Evolutionary conservation across 1,139 yeast species (phyloP).

Genomic region (Cylindricascospora bacillispora): DNA sequence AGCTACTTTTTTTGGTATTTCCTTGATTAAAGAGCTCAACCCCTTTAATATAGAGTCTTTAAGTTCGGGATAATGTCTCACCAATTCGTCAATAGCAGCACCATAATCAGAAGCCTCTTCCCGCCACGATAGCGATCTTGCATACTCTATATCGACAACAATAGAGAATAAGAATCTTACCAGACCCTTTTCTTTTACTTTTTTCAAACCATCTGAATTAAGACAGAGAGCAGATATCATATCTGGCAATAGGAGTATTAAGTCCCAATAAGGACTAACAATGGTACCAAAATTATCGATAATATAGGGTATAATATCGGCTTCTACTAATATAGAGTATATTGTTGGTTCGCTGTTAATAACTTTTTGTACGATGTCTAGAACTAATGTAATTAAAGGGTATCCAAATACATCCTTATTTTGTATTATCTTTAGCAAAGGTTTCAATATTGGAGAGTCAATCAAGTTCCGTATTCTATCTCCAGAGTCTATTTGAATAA

Average conservation of each 20-base stretch:
- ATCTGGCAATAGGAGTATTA: slow-evolving; percentile 56
- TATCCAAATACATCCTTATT: slow-evolving; percentile 58
- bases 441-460: slow-evolving; percentile 62
- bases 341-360: slow-evolving; percentile 91
- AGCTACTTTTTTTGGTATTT: slow-evolving; percentile 33
- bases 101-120: slow-evolving; percentile 50
- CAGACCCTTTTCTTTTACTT: slow-evolving; percentile 37
- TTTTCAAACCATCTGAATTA: slow-evolving; percentile 57
- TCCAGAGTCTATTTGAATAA: slow-evolving; percentile 64
- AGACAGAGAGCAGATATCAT: slow-evolving; percentile 75
- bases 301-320: slow-evolving; percentile 56
- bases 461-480: slow-evolving; percentile 76
- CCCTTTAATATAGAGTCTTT: slow-evolving; percentile 47
- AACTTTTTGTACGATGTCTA: slow-evolving; percentile 58
- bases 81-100: slow-evolving; percentile 62
- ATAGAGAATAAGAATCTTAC: slow-evolving; percentile 40
- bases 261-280: slow-evolving; percentile 44
- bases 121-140: slow-evolving; percentile 36
- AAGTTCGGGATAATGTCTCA: slow-evolving; percentile 69
- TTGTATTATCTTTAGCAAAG: slow-evolving; percentile 47
- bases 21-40: slow-evolving; percentile 35
- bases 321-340: slow-evolving; percentile 67
- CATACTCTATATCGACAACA: slow-evolving; percentile 36
- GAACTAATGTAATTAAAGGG: slow-evolving; percentile 46
- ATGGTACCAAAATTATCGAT: slow-evolving; percentile 41